These are phyloP conservation scores for Xylaria flabelliformis DNA, from an alignment of 495 filamentous ascomycete species.

Conservation along the genomic window DNA sequence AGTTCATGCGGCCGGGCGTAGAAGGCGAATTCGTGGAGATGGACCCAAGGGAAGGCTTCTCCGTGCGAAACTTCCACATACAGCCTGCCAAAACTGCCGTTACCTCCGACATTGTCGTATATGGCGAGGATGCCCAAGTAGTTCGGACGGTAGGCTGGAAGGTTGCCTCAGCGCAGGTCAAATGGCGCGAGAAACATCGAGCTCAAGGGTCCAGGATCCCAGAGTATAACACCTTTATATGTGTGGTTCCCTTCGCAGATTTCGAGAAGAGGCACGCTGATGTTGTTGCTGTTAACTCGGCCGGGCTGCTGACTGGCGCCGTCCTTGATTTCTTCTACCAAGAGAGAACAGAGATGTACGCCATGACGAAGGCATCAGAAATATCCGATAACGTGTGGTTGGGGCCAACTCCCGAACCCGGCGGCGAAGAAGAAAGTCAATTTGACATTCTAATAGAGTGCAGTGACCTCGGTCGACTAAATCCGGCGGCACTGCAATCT, in stretches of 20 bases:
- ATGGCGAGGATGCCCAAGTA: conserved; percentile 73
- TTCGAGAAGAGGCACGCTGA: conserved; percentile 75
- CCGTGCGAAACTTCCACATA: conserved; percentile 93
- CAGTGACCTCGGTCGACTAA: conserved; percentile 75
- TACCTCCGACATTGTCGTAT: conserved; percentile 90
- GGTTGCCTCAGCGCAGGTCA: conserved; percentile 75
- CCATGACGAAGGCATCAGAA: conserved; percentile 88
- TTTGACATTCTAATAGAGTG: conserved; percentile 86
- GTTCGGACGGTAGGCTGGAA: conserved; percentile 71
- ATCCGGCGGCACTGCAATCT: conserved; percentile 60
- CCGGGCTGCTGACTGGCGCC: conserved; percentile 73
- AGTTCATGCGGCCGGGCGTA: conserved; percentile 64
- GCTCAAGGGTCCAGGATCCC: conserved; percentile 60
- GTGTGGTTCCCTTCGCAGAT: conserved; percentile 67
- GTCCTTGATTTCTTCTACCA: conserved; percentile 92
- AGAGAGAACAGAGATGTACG: conserved; percentile 90
- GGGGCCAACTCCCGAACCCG: conserved; percentile 81
- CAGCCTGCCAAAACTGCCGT: conserved; percentile 88
- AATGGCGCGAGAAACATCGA: conserved; percentile 71
- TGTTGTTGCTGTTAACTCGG: conserved; percentile 76
- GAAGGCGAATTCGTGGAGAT: conserved; percentile 69
- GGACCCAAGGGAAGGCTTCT: conserved; percentile 85
- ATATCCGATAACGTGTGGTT: conserved; percentile 90
- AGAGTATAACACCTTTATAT: conserved; percentile 84
- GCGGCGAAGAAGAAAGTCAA: conserved; percentile 45